phyloP scores from a whole-genome alignment of 306 rosid genomes.

The Boehmeria nivea region DNA sequence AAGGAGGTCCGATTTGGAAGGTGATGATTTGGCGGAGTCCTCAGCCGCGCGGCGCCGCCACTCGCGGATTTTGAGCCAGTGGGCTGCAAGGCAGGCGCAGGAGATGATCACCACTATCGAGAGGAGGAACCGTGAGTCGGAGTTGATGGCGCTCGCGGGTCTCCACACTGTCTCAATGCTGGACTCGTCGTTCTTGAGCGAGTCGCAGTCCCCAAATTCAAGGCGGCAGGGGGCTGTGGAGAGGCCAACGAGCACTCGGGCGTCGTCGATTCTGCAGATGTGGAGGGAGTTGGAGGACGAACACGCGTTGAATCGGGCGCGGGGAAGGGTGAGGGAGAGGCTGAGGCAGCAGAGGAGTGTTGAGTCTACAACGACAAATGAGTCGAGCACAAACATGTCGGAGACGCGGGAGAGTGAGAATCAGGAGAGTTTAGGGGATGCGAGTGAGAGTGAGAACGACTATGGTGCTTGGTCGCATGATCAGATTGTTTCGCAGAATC shows the following conservation, averaged over 20 bases:
- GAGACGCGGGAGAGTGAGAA: constrained; percentile 81
- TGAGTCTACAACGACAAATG: constrained; percentile 56
- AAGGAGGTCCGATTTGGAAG: constrained; percentile 89
- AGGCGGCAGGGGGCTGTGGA: constrained; percentile 84
- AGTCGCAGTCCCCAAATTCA: constrained; percentile 83
- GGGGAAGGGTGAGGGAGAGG: constrained; percentile 80
- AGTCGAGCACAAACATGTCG: constrained; percentile 56
- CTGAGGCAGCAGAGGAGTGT: constrained; percentile 68
- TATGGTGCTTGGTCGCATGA: constrained; percentile 81
- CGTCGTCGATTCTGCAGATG: constrained; percentile 88
- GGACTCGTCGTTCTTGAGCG: constrained; percentile 91
- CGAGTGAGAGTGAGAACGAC: constrained; percentile 89
- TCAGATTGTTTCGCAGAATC: constrained; percentile 60
- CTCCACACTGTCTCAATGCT: constrained; percentile 94
- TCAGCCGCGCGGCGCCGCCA: constrained; percentile 84
- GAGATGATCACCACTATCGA: constrained; percentile 99
- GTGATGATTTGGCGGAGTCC: constrained; percentile 88
- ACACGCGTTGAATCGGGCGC: constrained; percentile 75
- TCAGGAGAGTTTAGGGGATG: constrained; percentile 84
- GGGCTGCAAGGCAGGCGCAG: constrained; percentile 99
- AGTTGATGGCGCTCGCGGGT: constrained; percentile 93
- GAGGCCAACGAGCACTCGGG: constrained; percentile 79
- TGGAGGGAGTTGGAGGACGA: constrained; percentile 99
- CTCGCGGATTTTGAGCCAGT: constrained; percentile 79
- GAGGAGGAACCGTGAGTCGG: constrained; percentile 94